Percentiles rank a stretch among this genome's conserved stretches.
phyloP scores from a whole-genome alignment of 768 basidiomycete genomes.

The Peribolospora baueri region DNA sequence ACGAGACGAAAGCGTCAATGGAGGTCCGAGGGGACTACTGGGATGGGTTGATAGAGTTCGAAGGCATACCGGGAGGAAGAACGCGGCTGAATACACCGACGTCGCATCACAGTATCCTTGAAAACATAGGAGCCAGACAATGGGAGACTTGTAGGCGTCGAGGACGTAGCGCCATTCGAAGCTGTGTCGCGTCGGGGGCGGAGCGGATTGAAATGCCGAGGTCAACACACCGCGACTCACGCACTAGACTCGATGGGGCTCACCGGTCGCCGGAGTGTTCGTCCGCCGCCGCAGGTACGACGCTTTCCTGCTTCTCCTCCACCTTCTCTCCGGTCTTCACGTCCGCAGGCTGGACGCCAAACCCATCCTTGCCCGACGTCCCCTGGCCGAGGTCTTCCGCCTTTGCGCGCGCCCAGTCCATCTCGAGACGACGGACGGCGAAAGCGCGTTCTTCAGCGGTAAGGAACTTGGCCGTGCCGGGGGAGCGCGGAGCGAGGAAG shows the following conservation, averaged over 20 bases:
- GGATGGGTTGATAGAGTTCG: constrained; percentile 1
- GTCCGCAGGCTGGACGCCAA: background rate
- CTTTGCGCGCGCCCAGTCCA: constrained; percentile 7
- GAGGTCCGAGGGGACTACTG: background rate
- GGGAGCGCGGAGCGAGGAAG: constrained; percentile 28
- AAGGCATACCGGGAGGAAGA: constrained; percentile 53
- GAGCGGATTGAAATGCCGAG: too few species aligned
- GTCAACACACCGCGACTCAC: too few species aligned
- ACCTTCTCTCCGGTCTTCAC: constrained; percentile 22
- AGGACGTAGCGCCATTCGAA: constrained; percentile 11
- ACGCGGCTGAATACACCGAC: constrained; percentile 46
- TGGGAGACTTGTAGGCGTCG: constrained; percentile 28
- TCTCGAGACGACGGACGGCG: constrained; percentile 9
- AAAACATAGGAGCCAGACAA: constrained; percentile 27
- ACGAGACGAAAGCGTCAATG: constrained; percentile 1
- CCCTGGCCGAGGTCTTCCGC: constrained; percentile 5
- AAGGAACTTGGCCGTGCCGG: constrained; percentile 29
- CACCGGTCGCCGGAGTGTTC: too few species aligned
- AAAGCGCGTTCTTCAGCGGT: constrained; percentile 19
- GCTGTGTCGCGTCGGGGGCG: too few species aligned
- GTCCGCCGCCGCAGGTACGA: too few species aligned
- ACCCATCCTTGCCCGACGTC: constrained; percentile 18
- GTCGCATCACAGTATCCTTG: constrained; percentile 5
- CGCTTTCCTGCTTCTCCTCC: constrained; percentile 30
- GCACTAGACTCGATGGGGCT: too few species aligned